Evolutionary conservation across 345 rosid genomes (phyloP).

Genomic region (Psidium friedrichsthalianum): DNA sequence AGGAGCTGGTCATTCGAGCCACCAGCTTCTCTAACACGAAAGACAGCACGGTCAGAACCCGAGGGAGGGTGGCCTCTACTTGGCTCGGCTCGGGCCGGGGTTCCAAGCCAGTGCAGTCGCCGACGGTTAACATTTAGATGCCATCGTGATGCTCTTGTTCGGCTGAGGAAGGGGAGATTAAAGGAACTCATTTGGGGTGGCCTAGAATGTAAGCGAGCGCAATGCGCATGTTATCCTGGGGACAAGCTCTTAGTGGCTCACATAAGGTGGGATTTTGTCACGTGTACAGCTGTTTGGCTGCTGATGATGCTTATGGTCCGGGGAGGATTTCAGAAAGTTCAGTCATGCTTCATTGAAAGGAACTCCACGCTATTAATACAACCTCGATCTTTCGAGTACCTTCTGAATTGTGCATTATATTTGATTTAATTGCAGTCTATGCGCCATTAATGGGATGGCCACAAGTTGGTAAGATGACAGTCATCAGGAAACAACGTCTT

Average conservation of each 20-base stretch:
- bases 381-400: background rate
- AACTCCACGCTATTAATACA: background rate
- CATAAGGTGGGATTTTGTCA: slow-evolving; percentile 6
- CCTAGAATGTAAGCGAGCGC: background rate
- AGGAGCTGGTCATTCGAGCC: slow-evolving; percentile 56
- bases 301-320: background rate
- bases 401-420: background rate
- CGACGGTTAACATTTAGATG: slow-evolving; percentile 26
- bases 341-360: background rate
- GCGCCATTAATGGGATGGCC: background rate
- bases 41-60: slow-evolving; percentile 61
- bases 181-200: slow-evolving; percentile 6
- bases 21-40: slow-evolving; percentile 62
- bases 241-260: background rate
- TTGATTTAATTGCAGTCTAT: background rate
- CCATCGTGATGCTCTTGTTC: slow-evolving; percentile 1
- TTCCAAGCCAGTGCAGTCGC: slow-evolving; percentile 8
- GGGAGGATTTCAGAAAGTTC: background rate
- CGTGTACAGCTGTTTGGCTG: slow-evolving; percentile 2
- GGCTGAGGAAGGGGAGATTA: background rate
- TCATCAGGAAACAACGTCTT: too few species aligned
- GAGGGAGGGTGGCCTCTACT: slow-evolving; percentile 33
- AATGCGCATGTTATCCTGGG: background rate
- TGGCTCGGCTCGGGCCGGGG: slow-evolving; percentile 23
- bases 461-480: background rate